Evolutionary conservation across 1,284 basidiomycete genomes (phyloP).

Genomic region (Ganoderma sp.): DNA sequence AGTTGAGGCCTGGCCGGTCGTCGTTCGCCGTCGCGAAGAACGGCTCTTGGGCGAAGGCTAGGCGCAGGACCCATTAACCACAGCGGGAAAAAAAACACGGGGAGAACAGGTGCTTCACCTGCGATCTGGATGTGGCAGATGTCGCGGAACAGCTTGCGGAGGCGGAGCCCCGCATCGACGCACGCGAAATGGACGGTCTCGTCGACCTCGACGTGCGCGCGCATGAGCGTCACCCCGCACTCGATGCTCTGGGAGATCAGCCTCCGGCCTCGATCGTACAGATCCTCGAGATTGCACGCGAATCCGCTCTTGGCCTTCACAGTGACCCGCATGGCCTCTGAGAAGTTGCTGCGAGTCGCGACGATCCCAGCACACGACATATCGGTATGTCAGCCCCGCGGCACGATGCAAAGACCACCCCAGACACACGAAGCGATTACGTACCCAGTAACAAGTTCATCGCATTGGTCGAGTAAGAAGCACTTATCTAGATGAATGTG

Average conservation of each 20-base stretch:
- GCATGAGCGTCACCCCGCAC: slow-evolving; percentile 65
- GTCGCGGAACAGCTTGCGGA: slow-evolving; percentile 51
- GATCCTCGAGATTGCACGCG: slow-evolving; percentile 47
- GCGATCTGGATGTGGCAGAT: slow-evolving; percentile 62
- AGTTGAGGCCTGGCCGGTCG: slow-evolving; percentile 50
- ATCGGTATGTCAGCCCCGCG: slow-evolving; percentile 8
- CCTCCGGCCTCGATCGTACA: slow-evolving; percentile 56
- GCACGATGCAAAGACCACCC: not conserved
- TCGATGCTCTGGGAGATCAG: slow-evolving; percentile 62
- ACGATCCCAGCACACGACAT: slow-evolving; percentile 13
- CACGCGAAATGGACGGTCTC: slow-evolving; percentile 55
- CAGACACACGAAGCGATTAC: slow-evolving; percentile 20
- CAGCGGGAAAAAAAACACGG: not conserved
- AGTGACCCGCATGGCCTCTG: slow-evolving; percentile 60
- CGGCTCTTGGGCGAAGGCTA: slow-evolving; percentile 70
- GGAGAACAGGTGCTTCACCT: slow-evolving; percentile 45
- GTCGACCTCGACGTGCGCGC: slow-evolving; percentile 72
- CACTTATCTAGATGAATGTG: slow-evolving; percentile 74
- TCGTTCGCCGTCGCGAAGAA: slow-evolving; percentile 49
- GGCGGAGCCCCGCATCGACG: slow-evolving; percentile 54
- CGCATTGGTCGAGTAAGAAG: slow-evolving; percentile 62
- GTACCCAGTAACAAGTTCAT: slow-evolving; percentile 57
- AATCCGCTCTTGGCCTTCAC: slow-evolving; percentile 56
- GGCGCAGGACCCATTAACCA: slow-evolving; percentile 18
- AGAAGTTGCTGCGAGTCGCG: slow-evolving; percentile 51